These are phyloP conservation scores for Fusarium goolgardi DNA, from an alignment of 2,329 filamentous ascomycete genomes.

Conservation along the genomic window DNA sequence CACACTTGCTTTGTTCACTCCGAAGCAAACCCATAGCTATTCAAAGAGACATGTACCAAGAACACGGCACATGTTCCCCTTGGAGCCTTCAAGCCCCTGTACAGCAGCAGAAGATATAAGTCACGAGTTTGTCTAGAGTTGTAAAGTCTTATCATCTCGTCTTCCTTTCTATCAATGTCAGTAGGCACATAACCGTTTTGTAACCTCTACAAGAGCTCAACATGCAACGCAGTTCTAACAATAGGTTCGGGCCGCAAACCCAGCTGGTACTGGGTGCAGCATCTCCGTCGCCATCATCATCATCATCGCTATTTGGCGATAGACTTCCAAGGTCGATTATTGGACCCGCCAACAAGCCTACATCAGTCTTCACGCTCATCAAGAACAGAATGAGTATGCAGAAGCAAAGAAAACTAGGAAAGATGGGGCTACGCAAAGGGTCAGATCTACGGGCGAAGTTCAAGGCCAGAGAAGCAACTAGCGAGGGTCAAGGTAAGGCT, in stretches of 20 bases:
- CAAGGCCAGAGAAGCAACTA: neutral
- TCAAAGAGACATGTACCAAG: constrained; percentile 1
- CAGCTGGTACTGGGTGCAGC: neutral
- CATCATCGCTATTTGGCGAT: neutral
- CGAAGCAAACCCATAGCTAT: neutral
- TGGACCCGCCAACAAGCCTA: neutral
- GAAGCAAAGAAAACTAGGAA: neutral
- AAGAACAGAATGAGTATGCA: neutral
- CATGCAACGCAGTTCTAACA: constrained; percentile 6
- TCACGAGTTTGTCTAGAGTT: neutral
- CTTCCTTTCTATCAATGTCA: neutral
- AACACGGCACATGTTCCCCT: neutral
- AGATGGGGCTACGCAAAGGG: neutral
- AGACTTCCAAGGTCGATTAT: neutral
- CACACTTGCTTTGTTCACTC: constrained; percentile 15
- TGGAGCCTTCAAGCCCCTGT: neutral
- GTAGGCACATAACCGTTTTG: neutral
- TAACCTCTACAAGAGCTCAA: neutral
- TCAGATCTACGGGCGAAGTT: neutral
- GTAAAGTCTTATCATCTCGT: neutral
- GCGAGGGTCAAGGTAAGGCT: neutral
- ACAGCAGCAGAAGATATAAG: neutral
- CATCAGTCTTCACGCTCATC: constrained; percentile 6
- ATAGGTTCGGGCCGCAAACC: neutral
- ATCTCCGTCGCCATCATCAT: neutral